phyloP scores from a whole-genome alignment of 2,329 filamentous ascomycete species.

The Canariomyces notabilis region DNA sequence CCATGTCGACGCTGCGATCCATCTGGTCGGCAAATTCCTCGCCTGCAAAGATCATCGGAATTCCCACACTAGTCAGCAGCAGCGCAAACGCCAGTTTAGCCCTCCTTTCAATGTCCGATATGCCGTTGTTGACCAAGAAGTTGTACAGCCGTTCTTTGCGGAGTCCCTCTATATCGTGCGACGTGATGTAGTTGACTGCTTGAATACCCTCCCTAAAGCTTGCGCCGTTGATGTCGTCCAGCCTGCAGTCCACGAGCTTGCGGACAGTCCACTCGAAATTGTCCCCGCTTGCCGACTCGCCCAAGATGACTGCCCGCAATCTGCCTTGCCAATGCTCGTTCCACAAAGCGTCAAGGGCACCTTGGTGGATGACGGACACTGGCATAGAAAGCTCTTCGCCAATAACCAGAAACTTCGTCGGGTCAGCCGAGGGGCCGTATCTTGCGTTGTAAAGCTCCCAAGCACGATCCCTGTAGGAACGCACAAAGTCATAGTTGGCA shows the following conservation, averaged over 20 bases:
- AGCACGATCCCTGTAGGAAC: slow-evolving; percentile 20
- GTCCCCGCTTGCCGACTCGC: slow-evolving; percentile 15
- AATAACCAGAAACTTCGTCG: slow-evolving; percentile 23
- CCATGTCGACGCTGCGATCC: slow-evolving; percentile 23
- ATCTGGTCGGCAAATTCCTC: slow-evolving; percentile 27
- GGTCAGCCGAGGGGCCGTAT: slow-evolving; percentile 10
- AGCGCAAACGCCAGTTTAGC: slow-evolving; percentile 24
- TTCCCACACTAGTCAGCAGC: slow-evolving; percentile 25
- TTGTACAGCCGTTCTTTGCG: slow-evolving; percentile 25
- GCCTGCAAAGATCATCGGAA: slow-evolving; percentile 28
- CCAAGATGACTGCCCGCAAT: slow-evolving; percentile 20
- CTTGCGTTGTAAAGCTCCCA: slow-evolving; percentile 20
- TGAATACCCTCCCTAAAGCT: slow-evolving; percentile 22
- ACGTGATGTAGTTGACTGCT: slow-evolving; percentile 27
- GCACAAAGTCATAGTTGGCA: slow-evolving; percentile 26
- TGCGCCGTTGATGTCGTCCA: slow-evolving; percentile 10
- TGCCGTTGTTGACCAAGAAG: slow-evolving; percentile 18
- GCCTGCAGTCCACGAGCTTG: slow-evolving; percentile 21
- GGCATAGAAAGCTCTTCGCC: slow-evolving; percentile 27
- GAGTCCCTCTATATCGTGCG: slow-evolving; percentile 26
- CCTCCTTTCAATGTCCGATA: slow-evolving; percentile 19
- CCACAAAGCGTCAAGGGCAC: slow-evolving; percentile 24
- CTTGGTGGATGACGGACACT: slow-evolving; percentile 17
- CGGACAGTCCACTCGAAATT: slow-evolving; percentile 24
- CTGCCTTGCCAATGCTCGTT: slow-evolving; percentile 25